Evolutionary conservation across 768 basidiomycete genomes (phyloP).

Genomic region (Leccinum arenicola): DNA sequence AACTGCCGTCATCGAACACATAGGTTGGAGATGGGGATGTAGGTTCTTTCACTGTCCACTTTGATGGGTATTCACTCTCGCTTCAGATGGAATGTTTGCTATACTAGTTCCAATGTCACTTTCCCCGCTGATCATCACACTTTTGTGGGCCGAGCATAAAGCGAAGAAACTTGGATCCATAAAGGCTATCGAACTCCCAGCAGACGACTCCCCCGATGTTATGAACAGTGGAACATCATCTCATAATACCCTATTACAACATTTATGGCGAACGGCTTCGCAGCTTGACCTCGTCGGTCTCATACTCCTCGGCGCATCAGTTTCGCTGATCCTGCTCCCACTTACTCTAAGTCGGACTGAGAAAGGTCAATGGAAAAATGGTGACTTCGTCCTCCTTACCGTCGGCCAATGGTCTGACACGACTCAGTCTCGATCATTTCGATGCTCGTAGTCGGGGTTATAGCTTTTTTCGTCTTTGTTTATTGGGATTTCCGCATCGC

Average conservation of each 20-base stretch:
- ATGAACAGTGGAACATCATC: background rate
- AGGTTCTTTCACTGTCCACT: constrained; percentile 24
- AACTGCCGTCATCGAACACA: constrained; percentile 38
- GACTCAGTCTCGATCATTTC: constrained; percentile 46
- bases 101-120: constrained; percentile 52
- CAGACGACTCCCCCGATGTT: background rate
- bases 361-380: constrained; percentile 42
- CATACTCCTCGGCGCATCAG: constrained; percentile 45
- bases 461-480: constrained; percentile 41
- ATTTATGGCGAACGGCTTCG: constrained; percentile 21
- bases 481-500: constrained; percentile 53
- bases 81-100: constrained; percentile 53
- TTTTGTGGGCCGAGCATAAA: constrained; percentile 53
- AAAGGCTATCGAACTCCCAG: background rate
- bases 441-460: constrained; percentile 47
- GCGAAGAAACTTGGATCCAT: constrained; percentile 39
- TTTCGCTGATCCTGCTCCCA: constrained; percentile 54
- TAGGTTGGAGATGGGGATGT: constrained; percentile 74
- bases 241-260: background rate
- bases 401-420: constrained; percentile 3
- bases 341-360: constrained; percentile 47
- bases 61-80: constrained; percentile 1
- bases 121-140: constrained; percentile 49
- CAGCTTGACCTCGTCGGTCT: constrained; percentile 52
- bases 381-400: constrained; percentile 23